Evolutionary conservation across 2,329 filamentous ascomycete genomes (phyloP), one percentile per base, ranked within the genome.

Genomic region (Intubia oerlemansii): DNA sequence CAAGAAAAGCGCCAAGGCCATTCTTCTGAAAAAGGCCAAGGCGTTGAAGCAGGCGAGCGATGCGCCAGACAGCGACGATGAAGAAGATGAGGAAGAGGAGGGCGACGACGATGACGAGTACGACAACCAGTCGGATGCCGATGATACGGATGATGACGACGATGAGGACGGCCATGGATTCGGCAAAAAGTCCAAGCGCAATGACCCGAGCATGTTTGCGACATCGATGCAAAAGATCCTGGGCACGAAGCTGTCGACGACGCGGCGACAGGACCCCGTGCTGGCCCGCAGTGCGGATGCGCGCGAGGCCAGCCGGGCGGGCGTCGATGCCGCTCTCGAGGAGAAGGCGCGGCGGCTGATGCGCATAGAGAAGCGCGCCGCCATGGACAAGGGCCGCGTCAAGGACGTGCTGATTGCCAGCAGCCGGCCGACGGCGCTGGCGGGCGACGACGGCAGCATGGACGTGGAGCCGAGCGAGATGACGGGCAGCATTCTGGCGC

Each of bases 161-260:
- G 21, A 19, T 25, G 25, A 19, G 10, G 14, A 14, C 15, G 25
- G 17, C 24, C 10, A 10, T n/a, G 14, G 7, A 16, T 10, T 18
- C n/a, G 30, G 15, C 13, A 44, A 44, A 21, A 76, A 69, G 43
- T 69, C 72, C 10, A 95, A 95, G 54, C 75, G 84, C 45, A 91
- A 92, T 52, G 85, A 98, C 50, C 84, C 88, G 3, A 59, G 64
- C 37, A 82, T 80, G 29, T 95, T 98, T 49, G 80, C 85, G 15
- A 91, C 75, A 2, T 92, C 82, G 28, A 81, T 98, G 42, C 76
- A 78, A 40, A 91, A 88, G 51, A 93, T 98, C 46, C 63, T 98
- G 25, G 72, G 71, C 32, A 85, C 81, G 28, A 95, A 95, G 53
- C 62, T 95, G 8, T 75, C 82, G 2, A 70, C 67, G 7, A 66